Percentiles rank a stretch among this genome's conserved stretches.
Evolutionary conservation across 352 stramenopile genomes (phyloP).

Genomic region (Peronospora destructor): DNA sequence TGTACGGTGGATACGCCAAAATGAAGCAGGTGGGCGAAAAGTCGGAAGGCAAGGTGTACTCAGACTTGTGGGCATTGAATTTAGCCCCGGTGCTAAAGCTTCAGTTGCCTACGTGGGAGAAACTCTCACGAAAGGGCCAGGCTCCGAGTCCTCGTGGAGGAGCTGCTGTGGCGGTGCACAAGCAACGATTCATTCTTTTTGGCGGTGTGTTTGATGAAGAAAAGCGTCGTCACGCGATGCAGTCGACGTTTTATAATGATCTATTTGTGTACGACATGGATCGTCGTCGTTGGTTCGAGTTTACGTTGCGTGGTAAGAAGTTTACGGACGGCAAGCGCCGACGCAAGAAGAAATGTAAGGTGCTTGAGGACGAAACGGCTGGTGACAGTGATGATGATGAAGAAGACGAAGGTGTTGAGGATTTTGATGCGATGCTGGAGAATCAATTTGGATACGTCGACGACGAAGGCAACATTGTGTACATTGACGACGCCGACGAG

Average conservation of each 20-base stretch:
- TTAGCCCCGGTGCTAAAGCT: constrained; percentile 86
- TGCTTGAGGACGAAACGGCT: constrained; percentile 33
- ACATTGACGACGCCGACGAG: constrained; percentile 88
- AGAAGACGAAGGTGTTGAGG: constrained; percentile 73
- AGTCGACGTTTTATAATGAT: constrained; percentile 95
- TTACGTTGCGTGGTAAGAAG: constrained; percentile 85
- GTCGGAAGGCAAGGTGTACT: constrained; percentile 91
- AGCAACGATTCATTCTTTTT: constrained; percentile 95
- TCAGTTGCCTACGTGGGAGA: constrained; percentile 91
- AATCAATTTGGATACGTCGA: constrained; percentile 95
- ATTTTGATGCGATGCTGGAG: constrained; percentile 74
- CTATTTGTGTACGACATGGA: constrained; percentile 97
- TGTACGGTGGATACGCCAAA: constrained; percentile 95
- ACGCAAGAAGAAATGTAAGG: constrained; percentile 53
- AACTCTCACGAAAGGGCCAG: constrained; percentile 85
- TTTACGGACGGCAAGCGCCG: constrained; percentile 50
- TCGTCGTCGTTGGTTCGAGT: constrained; percentile 92
- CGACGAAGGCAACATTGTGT: constrained; percentile 92
- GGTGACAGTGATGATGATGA: constrained; percentile 43
- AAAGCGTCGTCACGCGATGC: constrained; percentile 68
- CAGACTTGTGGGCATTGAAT: constrained; percentile 93
- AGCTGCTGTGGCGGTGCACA: constrained; percentile 85
- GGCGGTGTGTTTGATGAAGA: constrained; percentile 93
- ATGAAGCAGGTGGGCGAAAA: constrained; percentile 89
- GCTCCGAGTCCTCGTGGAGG: constrained; percentile 75